Conservation (phyloP, 2,329 filamentous ascomycete species). For the Calonectria multiphialidica region DNA sequence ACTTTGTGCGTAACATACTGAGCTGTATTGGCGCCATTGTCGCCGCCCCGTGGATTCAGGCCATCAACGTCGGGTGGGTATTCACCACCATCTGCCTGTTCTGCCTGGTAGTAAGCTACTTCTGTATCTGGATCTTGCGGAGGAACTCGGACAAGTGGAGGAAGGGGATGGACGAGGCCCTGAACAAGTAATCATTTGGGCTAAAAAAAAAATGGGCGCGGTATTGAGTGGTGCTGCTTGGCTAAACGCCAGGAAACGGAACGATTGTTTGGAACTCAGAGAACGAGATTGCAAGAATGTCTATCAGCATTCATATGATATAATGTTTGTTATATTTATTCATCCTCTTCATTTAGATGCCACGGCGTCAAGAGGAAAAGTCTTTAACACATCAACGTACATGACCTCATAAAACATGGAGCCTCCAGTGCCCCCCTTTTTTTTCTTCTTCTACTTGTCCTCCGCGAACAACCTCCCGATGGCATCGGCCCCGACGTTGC, state of each 20-base stretch:
- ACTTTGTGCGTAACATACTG: slow-evolving; percentile 84
- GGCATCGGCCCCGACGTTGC: slow-evolving; percentile 68
- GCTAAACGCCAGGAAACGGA: not conserved
- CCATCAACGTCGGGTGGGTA: slow-evolving; percentile 81
- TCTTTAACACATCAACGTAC: not conserved
- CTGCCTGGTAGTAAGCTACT: slow-evolving; percentile 67
- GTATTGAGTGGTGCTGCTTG: not conserved
- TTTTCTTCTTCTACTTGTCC: slow-evolving; percentile 20
- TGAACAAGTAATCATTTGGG: slow-evolving; percentile 42
- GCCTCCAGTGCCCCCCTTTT: not conserved
- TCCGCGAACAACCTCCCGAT: slow-evolving; percentile 62
- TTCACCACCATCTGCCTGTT: slow-evolving; percentile 71
- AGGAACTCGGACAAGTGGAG: slow-evolving; percentile 74
- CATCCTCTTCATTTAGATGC: not conserved
- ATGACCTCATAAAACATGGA: not conserved
- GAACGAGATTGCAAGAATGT: not conserved
- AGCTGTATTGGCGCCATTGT: slow-evolving; percentile 78
- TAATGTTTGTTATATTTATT: not conserved
- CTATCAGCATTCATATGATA: not conserved
- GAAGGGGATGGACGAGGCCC: slow-evolving; percentile 67
- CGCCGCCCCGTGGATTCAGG: slow-evolving; percentile 76
- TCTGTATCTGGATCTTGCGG: slow-evolving; percentile 71
- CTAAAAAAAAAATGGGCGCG: not conserved
- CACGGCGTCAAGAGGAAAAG: not conserved
- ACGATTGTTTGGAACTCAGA: no score